Percentiles rank a stretch among this genome's conserved stretches.
These are phyloP conservation scores for Zygosaccharomyces rouxii DNA, from an alignment of 805 yeast species.

Conservation along the genomic window DNA sequence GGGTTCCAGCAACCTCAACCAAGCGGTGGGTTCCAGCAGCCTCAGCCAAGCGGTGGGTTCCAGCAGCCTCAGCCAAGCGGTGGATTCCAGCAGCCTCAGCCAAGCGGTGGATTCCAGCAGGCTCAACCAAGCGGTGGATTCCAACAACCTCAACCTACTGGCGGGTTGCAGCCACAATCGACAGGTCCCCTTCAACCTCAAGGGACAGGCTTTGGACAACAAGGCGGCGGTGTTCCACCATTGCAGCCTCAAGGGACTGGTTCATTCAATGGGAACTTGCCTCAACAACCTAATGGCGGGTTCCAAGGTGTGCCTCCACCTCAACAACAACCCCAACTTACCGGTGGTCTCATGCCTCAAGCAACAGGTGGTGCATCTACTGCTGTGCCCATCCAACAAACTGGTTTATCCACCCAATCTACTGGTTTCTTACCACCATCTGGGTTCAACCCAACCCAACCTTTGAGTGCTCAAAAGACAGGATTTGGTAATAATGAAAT, in stretches of 20 bases:
- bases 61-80: constrained; percentile 43
- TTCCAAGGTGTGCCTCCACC: constrained; percentile 1
- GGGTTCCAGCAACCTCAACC: constrained; percentile 30
- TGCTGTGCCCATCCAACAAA: constrained; percentile 3
- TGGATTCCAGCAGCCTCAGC: constrained; percentile 19
- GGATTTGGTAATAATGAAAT: constrained; percentile 43
- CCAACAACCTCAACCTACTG: constrained; percentile 31
- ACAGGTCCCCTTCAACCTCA: constrained; percentile 46
- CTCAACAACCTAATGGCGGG: not conserved
- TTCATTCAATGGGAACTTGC: not conserved
- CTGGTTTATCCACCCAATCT: constrained; percentile 39
- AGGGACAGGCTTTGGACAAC: constrained; percentile 42
- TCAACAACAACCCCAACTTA: constrained; percentile 4
- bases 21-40: constrained; percentile 28
- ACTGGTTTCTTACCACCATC: constrained; percentile 62
- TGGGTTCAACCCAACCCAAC: constrained; percentile 32
- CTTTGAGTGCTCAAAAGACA: constrained; percentile 42
- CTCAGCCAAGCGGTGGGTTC: constrained; percentile 25
- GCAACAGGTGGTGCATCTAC: not conserved
- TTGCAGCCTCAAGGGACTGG: constrained; percentile 8
- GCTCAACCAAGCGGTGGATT: constrained; percentile 45
- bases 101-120: constrained; percentile 15
- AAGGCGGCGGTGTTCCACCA: constrained; percentile 30
- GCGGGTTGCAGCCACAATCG: constrained; percentile 36
- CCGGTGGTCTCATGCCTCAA: constrained; percentile 1